phyloP scores from a whole-genome alignment of 345 rosid species.

The Lumnitzera racemosa region DNA sequence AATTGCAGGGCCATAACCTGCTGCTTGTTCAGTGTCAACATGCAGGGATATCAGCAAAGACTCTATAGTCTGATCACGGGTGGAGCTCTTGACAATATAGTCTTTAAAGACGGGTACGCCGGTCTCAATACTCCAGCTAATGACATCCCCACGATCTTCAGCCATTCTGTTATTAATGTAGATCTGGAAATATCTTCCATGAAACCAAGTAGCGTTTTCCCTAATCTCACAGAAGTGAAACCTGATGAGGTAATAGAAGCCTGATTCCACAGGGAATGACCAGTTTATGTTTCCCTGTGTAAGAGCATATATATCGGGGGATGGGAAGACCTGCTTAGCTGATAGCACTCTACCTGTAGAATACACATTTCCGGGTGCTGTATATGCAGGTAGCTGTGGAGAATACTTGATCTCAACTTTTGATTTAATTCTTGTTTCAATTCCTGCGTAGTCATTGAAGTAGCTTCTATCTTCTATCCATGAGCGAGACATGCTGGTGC shows the following conservation, averaged over 20 bases:
- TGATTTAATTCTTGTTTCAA: neutral
- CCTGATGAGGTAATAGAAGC: constrained; percentile 23
- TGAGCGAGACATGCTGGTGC: constrained; percentile 17
- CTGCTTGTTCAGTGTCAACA: constrained; percentile 8
- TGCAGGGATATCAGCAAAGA: constrained; percentile 20
- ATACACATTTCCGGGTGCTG: constrained; percentile 22
- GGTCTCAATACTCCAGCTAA: constrained; percentile 9
- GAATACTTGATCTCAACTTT: constrained; percentile 1
- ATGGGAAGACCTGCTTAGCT: constrained; percentile 14
- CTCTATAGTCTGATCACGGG: constrained; percentile 5
- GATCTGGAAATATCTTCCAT: constrained; percentile 17
- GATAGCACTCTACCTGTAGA: constrained; percentile 14
- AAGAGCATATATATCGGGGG: neutral
- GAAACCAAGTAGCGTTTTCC: neutral
- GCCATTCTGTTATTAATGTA: constrained; percentile 20
- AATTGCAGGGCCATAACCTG: constrained; percentile 18
- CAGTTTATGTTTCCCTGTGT: neutral
- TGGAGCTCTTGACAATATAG: constrained; percentile 11
- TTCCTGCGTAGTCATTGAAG: constrained; percentile 1
- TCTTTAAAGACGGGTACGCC: constrained; percentile 23
- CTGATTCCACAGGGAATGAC: constrained; percentile 27
- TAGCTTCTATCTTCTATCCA: constrained; percentile 19
- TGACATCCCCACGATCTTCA: constrained; percentile 18
- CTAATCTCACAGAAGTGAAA: constrained; percentile 31
- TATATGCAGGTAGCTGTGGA: constrained; percentile 2